Percentiles rank a stretch among this genome's conserved stretches.
phyloP scores from a whole-genome alignment of 2,329 filamentous ascomycete species.

The Calonectria pseudoreteaudii region DNA sequence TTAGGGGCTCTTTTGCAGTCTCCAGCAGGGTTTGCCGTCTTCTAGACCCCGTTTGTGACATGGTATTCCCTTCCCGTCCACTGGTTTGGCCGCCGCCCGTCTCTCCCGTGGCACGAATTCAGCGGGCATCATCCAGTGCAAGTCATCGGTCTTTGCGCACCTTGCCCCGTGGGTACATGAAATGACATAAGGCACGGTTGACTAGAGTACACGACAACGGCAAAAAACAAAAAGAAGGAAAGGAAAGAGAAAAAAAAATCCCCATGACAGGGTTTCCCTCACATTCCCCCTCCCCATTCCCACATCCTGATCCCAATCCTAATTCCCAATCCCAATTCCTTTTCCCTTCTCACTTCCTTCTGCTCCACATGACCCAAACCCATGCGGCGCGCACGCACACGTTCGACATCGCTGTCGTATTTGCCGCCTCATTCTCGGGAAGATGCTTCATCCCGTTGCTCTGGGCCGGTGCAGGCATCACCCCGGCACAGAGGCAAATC shows the following conservation, averaged over 20 bases:
- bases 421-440: constrained; percentile 26
- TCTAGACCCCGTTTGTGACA: background rate
- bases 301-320: background rate
- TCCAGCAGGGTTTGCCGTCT: background rate
- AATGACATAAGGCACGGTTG: background rate
- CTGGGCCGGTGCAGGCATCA: constrained; percentile 39
- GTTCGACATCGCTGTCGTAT: constrained; percentile 7
- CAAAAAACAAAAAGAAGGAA: background rate
- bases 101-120: background rate
- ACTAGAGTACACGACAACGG: background rate
- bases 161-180: background rate
- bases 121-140: background rate
- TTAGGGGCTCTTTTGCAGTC: constrained; percentile 12
- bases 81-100: background rate
- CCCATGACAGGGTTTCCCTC: background rate
- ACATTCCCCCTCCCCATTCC: background rate
- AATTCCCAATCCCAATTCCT: background rate
- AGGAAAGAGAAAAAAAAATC: background rate
- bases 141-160: constrained; percentile 5
- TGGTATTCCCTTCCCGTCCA: constrained; percentile 1
- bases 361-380: background rate
- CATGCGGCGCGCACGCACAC: background rate
- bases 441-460: constrained; percentile 32
- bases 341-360: background rate
- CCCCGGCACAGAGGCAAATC: constrained; percentile 25